A percentile compares a stretch with the other conserved stretches of the same genome.
phyloP scores from a whole-genome alignment of 1,284 basidiomycete genomes.

The Rhodofomes roseus region DNA sequence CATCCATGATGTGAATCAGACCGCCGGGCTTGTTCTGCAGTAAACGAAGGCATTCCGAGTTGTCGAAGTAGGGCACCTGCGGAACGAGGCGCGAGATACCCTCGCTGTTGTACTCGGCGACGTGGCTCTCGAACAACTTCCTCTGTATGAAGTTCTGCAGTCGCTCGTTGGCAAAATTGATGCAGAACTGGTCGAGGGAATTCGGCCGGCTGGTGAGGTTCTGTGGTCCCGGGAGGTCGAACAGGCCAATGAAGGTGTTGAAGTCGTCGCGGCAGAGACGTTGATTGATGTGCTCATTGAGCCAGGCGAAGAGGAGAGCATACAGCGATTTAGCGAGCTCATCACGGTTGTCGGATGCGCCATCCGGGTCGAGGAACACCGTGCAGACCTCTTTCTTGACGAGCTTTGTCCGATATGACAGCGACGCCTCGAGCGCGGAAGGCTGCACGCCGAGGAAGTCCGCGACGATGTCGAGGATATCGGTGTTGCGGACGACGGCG shows the following conservation, averaged over 20 bases:
- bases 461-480: slow-evolving; percentile 78
- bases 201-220: slow-evolving; percentile 83
- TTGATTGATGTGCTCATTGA: slow-evolving; percentile 95
- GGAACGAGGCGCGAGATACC: slow-evolving; percentile 75
- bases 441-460: slow-evolving; percentile 88
- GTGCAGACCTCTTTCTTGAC: slow-evolving; percentile 95
- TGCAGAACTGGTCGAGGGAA: slow-evolving; percentile 92
- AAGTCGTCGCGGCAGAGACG: slow-evolving; percentile 91
- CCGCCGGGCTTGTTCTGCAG: slow-evolving; percentile 88
- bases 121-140: slow-evolving; percentile 74
- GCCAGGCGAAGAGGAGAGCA: slow-evolving; percentile 93
- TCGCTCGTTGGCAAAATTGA: slow-evolving; percentile 95
- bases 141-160: slow-evolving; percentile 84
- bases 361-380: slow-evolving; percentile 92
- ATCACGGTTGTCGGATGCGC: slow-evolving; percentile 89
- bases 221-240: slow-evolving; percentile 94
- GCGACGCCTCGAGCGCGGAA: slow-evolving; percentile 73
- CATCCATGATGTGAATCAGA: slow-evolving; percentile 96
- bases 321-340: slow-evolving; percentile 93
- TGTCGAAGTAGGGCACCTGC: slow-evolving; percentile 84
- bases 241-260: slow-evolving; percentile 88
- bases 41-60: slow-evolving; percentile 85
- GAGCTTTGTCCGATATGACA: slow-evolving; percentile 91
- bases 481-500: slow-evolving; percentile 80
- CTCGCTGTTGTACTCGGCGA: slow-evolving; percentile 82